Percentiles rank a stretch among this genome's conserved stretches.
Evolutionary conservation across 805 yeast genomes (phyloP).

Genomic region (Wickerhamiella qilinensis): DNA sequence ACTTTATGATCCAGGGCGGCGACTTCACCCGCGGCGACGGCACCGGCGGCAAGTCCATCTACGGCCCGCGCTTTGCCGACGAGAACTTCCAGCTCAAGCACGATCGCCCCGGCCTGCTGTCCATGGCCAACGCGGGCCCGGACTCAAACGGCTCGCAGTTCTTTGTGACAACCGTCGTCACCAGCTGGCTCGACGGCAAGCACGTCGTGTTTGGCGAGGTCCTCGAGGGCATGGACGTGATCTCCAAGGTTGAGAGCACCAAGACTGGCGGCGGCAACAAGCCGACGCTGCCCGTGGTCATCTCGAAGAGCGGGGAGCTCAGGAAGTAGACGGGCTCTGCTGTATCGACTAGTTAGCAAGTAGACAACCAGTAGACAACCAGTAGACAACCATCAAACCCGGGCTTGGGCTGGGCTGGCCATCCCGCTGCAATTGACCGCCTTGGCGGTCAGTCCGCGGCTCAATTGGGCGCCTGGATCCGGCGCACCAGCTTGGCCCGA

Average conservation of each 20-base stretch:
- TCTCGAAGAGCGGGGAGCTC: slow-evolving; percentile 58
- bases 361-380: no score
- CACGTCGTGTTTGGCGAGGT: slow-evolving; percentile 98
- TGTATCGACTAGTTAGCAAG: no score
- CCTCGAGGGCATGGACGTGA: slow-evolving; percentile 64
- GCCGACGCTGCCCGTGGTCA: slow-evolving; percentile 50
- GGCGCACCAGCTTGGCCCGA: no score
- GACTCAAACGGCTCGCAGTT: slow-evolving; percentile 80
- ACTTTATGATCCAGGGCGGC: slow-evolving; percentile 80
- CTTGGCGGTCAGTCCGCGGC: no score
- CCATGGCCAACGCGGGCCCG: slow-evolving; percentile 66
- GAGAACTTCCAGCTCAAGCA: slow-evolving; percentile 50
- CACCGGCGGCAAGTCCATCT: slow-evolving; percentile 65
- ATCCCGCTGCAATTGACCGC: no score
- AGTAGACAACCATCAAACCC: no score
- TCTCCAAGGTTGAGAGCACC: slow-evolving; percentile 54
- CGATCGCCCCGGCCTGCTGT: slow-evolving; percentile 48
- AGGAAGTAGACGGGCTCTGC: no score
- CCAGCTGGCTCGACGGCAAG: slow-evolving; percentile 82
- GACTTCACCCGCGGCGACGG: slow-evolving; percentile 51
- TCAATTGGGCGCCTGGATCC: no score
- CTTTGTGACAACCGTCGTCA: slow-evolving; percentile 81
- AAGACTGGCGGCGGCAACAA: slow-evolving; percentile 55
- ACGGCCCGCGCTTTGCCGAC: slow-evolving; percentile 57
- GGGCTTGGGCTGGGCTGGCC: no score